These are phyloP conservation scores for Zancudomyces culisetae DNA, from an alignment of 371 early-diverging fungal genomes.

Conservation along the genomic window DNA sequence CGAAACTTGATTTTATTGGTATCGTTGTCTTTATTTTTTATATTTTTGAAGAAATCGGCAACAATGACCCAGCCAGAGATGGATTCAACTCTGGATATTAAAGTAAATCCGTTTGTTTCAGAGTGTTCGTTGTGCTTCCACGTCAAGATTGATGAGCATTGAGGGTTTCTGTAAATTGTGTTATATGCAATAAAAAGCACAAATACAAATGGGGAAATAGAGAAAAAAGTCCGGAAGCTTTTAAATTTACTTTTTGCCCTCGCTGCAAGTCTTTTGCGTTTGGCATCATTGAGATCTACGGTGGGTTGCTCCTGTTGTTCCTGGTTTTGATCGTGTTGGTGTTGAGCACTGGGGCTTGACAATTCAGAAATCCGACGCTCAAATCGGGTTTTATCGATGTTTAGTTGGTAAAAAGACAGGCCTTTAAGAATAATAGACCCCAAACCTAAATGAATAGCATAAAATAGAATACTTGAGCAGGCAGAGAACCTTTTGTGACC, in stretches of 20 bases:
- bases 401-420: background rate
- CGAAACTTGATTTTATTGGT: background rate
- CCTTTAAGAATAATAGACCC: conserved; percentile 9
- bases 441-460: conserved; percentile 7
- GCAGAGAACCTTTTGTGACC: no score
- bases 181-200: background rate
- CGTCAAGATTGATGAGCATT: background rate
- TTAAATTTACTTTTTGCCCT: background rate
- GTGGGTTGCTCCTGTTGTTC: no score
- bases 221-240: background rate
- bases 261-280: background rate
- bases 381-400: background rate
- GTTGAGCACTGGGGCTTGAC: no score
- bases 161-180: background rate
- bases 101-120: background rate
- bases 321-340: no score
- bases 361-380: background rate
- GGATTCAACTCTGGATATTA: conserved; percentile 43
- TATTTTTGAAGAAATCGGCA: conserved; percentile 35
- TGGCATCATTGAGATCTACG: no score
- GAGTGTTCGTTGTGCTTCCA: conserved; percentile 3
- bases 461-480: conserved; percentile 10
- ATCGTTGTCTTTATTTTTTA: no score
- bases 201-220: background rate
- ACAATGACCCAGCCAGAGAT: conserved; percentile 45